Evolutionary conservation across 306 rosid genomes (phyloP), one percentile per base, ranked within the genome.

Genomic region (Cajanus cajan): DNA sequence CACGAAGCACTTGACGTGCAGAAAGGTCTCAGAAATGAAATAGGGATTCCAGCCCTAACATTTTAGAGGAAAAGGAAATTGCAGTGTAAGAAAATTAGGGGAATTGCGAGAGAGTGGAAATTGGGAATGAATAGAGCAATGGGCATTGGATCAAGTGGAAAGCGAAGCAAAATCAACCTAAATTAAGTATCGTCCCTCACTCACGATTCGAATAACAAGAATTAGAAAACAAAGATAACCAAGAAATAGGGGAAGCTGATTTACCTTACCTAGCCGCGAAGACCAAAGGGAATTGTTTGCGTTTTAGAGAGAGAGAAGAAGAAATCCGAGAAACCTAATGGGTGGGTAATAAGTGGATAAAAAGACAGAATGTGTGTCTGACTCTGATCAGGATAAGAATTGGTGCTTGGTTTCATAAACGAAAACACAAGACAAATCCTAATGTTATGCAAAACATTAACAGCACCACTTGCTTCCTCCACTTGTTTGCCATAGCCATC

Each of bases 221-320:
- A 59, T 4, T 16, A 7, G 43, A 70, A 31, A 0, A 8, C 12
- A 19, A 13, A 24, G 31, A 4, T 16, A 8, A 47, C 16, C 11
- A 40, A 50, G 19, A 33, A 12, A 48, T 7, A 51, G 66, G 71
- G 63, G 48, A 67, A 18, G 61, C 64, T 7, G 40, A 54, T 65
- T 78, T 86, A 89, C 93, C 93, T 85, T 52, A 21, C 33, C 72
- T 1, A 52, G 37, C 62, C 63, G 24, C 69, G 68, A 31, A 74
- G 72, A 43, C 50, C 58, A 33, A 71, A 57, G 5, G 80, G 79
- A 76, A 78, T 78, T 84, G 22, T 22, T 36, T 66, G 24, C 48
- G 81, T 11, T 28, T 55, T 74, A 62, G 14, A 62, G 67, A 68
- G 54, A 39, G 40, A 61, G 79, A 50, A 59, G 33, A 48, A n/a